Evolutionary conservation across 352 stramenopile species (phyloP), one percentile per base, ranked within the genome.

Genomic region (Blastocystis sp.): DNA sequence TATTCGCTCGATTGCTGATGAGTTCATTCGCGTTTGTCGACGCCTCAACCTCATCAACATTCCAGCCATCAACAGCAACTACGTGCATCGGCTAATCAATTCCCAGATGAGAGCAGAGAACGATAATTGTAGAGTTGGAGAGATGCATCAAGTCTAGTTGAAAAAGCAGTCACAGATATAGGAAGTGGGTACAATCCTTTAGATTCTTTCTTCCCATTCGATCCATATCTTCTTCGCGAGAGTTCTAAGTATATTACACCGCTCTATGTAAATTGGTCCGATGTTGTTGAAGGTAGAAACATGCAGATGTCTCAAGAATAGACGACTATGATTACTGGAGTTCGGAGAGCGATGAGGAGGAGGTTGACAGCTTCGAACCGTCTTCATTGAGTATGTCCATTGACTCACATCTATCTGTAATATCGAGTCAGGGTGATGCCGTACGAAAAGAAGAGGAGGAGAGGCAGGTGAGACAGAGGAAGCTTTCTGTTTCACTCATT

Each of bases 181-280:
- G 90, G 90, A 20, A 90, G 79, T 41, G 90, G 90, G 63, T 94
- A 90, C 5, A 95, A 95, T 91, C 93, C 93, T 8, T 87, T 95
- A 9, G 92, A 95, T 76, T 95, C 93, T 2, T 98, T 98, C 89
- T 98, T 98, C 82, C 96, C 96, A 34, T 98, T 98, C 87, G 96
- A 98, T 91, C 96, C 96, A 7, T 98, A 98, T 89, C 91, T 98
- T 50, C 90, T 98, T 39, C 92, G 95, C 23, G 93, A 93, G 43
- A 98, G 95, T 26, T 97, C 97, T 90, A 92, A 91, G 34, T 97
- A 94, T 90, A 95, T 98, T 66, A 94, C 95, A 3, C 93, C 94
- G 47, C 93, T 96, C 76, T 98, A 98, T 90, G 91, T 96, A 73
- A 96, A 97, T 91, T 98, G 96, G 96, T 95, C 62, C 11, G 77